Percentiles rank a stretch among this genome's conserved stretches.
phyloP scores from a whole-genome alignment of 768 basidiomycete genomes.

The Lyophyllum decastes region DNA sequence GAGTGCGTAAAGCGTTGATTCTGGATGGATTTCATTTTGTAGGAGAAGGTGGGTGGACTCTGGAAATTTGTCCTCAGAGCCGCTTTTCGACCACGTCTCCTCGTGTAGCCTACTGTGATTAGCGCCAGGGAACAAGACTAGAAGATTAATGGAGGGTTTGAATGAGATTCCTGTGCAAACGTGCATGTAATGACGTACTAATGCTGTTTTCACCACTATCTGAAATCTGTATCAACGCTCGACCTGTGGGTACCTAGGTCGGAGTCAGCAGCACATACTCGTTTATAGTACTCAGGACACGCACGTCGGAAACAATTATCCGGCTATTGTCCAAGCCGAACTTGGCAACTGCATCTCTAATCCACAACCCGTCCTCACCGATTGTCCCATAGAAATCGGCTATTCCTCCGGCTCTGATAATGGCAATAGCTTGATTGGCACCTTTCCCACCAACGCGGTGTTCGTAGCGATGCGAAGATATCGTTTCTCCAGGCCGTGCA shows the following conservation, averaged over 20 bases:
- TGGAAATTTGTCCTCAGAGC: conserved; percentile 26
- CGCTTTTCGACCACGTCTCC: conserved; percentile 18
- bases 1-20: conserved; percentile 39
- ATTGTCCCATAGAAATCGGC: conserved; percentile 54
- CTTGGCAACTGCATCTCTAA: conserved; percentile 37
- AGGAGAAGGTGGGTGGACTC: conserved; percentile 52
- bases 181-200: conserved; percentile 33
- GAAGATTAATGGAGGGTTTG: neutral
- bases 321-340: conserved; percentile 41
- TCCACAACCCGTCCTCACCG: conserved; percentile 54
- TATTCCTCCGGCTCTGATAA: conserved; percentile 49
- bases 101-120: conserved; percentile 47
- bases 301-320: conserved; percentile 41
- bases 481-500: conserved; percentile 59
- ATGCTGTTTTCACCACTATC: conserved; percentile 64
- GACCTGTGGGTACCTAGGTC: conserved; percentile 50
- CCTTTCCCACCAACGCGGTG: conserved; percentile 62
- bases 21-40: conserved; percentile 58
- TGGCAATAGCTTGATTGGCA: conserved; percentile 63
- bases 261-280: neutral
- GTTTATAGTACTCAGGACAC: conserved; percentile 4
- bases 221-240: conserved; percentile 62
- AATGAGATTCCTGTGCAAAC: too few relatives aligned
- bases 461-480: conserved; percentile 50
- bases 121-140: conserved; percentile 61